phyloP scores from a whole-genome alignment of 108 stramenopile species.

The Skeletonema grethae region DNA sequence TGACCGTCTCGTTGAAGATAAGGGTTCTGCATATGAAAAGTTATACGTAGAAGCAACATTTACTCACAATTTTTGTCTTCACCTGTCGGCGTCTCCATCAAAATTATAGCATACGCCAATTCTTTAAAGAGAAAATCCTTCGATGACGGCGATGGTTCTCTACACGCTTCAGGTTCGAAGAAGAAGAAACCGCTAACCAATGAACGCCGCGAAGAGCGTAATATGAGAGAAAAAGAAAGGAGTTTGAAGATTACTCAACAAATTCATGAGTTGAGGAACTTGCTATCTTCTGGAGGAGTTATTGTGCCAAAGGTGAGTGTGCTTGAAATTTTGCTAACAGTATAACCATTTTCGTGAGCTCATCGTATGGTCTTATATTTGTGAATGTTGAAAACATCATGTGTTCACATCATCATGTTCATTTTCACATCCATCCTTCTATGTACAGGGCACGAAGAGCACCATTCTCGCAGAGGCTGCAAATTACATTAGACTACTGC shows the following conservation, averaged over 20 bases:
- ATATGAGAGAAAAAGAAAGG: constrained; percentile 86
- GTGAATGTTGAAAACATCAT: too few species aligned
- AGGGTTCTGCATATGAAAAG: neutral
- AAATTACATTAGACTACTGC: constrained; percentile 87
- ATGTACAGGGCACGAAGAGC: constrained; percentile 75
- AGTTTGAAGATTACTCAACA: constrained; percentile 86
- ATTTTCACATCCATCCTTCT: neutral
- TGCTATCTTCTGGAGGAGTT: constrained; percentile 81
- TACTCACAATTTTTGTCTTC: neutral
- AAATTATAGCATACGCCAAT: neutral
- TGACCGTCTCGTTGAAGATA: neutral
- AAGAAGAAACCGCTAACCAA: constrained; percentile 57
- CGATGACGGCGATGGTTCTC: neutral
- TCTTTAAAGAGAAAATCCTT: constrained; percentile 12
- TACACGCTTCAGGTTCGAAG: neutral
- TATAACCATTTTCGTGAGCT: neutral
- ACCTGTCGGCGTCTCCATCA: neutral
- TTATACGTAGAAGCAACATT: neutral
- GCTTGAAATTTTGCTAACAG: too few species aligned
- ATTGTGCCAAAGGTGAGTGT: constrained; percentile 79
- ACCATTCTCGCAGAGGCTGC: constrained; percentile 88
- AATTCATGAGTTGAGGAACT: constrained; percentile 77
- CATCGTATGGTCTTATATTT: neutral
- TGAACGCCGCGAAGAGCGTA: constrained; percentile 79
- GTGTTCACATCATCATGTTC: neutral